Evolutionary conservation across 352 stramenopile genomes (phyloP).

Genomic region (Pythium myriotylum): DNA sequence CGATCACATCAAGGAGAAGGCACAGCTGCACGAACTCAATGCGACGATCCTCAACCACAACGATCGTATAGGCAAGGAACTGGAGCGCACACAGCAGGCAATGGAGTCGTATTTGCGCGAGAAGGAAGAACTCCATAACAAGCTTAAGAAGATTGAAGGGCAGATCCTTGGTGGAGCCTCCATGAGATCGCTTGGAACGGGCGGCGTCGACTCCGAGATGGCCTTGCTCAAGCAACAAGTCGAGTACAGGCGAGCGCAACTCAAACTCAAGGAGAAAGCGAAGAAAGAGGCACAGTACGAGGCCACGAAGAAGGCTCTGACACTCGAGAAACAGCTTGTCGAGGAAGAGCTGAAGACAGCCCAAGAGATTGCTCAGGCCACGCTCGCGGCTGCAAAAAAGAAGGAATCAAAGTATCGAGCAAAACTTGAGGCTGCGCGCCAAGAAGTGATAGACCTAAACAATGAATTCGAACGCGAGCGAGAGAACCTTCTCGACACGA

Average conservation of each 20-base stretch:
- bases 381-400: slow-evolving; percentile 54
- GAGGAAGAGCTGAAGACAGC: slow-evolving; percentile 73
- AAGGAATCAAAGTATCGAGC: slow-evolving; percentile 67
- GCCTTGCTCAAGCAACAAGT: slow-evolving; percentile 81
- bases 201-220: slow-evolving; percentile 59
- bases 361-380: slow-evolving; percentile 66
- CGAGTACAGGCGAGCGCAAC: slow-evolving; percentile 74
- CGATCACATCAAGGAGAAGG: slow-evolving; percentile 59
- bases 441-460: slow-evolving; percentile 85
- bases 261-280: slow-evolving; percentile 78
- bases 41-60: slow-evolving; percentile 67
- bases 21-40: slow-evolving; percentile 68
- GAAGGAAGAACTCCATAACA: slow-evolving; percentile 60
- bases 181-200: slow-evolving; percentile 6
- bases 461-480: slow-evolving; percentile 87
- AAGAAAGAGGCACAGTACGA: slow-evolving; percentile 72
- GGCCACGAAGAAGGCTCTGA: slow-evolving; percentile 53
- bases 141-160: slow-evolving; percentile 81
- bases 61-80: slow-evolving; percentile 71
- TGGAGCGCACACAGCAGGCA: slow-evolving; percentile 68
- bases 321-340: slow-evolving; percentile 74
- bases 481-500: slow-evolving; percentile 83
- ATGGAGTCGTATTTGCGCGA: slow-evolving; percentile 69
- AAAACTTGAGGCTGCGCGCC: slow-evolving; percentile 74
- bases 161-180: slow-evolving; percentile 69